These are phyloP conservation scores for Cymbopogon citratus DNA, from an alignment of 176 grass and related monocot species.

Conservation along the genomic window DNA sequence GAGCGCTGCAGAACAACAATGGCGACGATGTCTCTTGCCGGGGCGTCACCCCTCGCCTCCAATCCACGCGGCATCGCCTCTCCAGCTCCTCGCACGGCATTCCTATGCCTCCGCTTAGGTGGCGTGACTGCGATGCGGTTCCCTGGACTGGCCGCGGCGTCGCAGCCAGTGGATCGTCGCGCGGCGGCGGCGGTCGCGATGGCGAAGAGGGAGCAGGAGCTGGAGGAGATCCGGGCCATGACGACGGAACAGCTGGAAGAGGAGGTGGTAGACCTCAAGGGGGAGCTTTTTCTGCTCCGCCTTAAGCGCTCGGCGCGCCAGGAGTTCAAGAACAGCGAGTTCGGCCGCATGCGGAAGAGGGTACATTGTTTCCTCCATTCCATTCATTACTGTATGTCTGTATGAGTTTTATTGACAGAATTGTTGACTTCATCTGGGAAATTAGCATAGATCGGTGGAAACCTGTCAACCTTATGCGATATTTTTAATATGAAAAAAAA, in stretches of 20 bases:
- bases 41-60: conserved; percentile 41
- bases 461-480: background rate
- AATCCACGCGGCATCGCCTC: conserved; percentile 16
- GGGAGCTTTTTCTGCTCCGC: conserved; percentile 94
- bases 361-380: conserved; percentile 26
- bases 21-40: conserved; percentile 41
- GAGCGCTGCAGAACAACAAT: conserved; percentile 22
- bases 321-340: conserved; percentile 83
- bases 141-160: conserved; percentile 15
- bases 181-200: conserved; percentile 40
- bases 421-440: background rate
- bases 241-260: conserved; percentile 67
- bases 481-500: background rate
- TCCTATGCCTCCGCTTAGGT: background rate
- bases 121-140: conserved; percentile 10
- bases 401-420: background rate
- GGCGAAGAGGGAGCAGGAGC: conserved; percentile 82
- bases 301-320: conserved; percentile 89
- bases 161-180: background rate
- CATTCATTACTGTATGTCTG: background rate
- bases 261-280: conserved; percentile 91
- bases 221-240: conserved; percentile 82
- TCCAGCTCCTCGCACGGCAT: conserved; percentile 2
- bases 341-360: conserved; percentile 79
- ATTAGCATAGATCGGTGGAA: background rate